phyloP scores from a whole-genome alignment of 1,284 basidiomycete genomes.

The Ceratobasidium sp. region DNA sequence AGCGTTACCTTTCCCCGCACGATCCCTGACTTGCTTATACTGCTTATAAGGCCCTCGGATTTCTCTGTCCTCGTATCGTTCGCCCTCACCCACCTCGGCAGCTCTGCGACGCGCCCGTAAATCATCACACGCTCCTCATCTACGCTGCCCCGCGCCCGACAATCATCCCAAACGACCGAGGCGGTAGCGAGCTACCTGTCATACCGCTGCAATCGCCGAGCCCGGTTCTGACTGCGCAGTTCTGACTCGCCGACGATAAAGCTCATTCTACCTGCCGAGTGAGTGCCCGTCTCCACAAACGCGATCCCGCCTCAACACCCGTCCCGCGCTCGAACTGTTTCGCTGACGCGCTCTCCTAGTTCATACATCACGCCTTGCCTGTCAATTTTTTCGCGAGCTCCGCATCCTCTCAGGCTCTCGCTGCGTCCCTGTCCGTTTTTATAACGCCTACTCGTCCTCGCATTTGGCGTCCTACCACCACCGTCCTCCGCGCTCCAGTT shows the following conservation, averaged over 20 bases:
- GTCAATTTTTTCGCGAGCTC: slow-evolving; percentile 36
- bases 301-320: slow-evolving; percentile 20
- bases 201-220: background rate
- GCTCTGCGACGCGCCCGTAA: slow-evolving; percentile 20
- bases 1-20: slow-evolving; percentile 40
- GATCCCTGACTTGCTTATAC: slow-evolving; percentile 27
- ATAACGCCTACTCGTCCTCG: background rate
- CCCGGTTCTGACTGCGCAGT: slow-evolving; percentile 22
- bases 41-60: slow-evolving; percentile 39
- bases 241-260: background rate
- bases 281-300: slow-evolving; percentile 13
- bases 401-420: slow-evolving; percentile 2
- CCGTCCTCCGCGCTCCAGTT: slow-evolving; percentile 7
- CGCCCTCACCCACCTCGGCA: slow-evolving; percentile 15
- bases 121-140: background rate
- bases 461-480: background rate
- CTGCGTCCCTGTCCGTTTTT: background rate
- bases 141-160: slow-evolving; percentile 7
- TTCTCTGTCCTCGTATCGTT: slow-evolving; percentile 36
- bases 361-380: slow-evolving; percentile 18
- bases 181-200: slow-evolving; percentile 1
- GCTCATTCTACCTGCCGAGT: background rate
- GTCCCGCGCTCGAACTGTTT: background rate
- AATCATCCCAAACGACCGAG: slow-evolving; percentile 16
- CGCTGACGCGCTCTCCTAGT: slow-evolving; percentile 34